A percentile compares a stretch with the other conserved stretches of the same genome.
Evolutionary conservation across 768 basidiomycete species (phyloP).

Genomic region (Lepiota brunneoincarnata): DNA sequence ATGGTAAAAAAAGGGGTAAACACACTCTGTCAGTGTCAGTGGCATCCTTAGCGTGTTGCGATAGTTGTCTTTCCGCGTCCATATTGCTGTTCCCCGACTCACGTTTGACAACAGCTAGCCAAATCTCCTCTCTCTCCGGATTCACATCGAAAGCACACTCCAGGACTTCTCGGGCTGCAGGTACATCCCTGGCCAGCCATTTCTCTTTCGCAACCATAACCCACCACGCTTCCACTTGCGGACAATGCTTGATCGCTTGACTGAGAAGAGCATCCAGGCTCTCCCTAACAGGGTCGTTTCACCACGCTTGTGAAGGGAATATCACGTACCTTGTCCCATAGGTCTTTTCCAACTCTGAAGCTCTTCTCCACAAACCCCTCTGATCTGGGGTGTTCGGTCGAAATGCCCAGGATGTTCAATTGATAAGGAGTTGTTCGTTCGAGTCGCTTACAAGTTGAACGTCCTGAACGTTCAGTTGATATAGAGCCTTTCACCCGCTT

Average conservation of each 20-base stretch:
- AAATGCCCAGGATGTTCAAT: too few relatives aligned
- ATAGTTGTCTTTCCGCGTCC: conserved; percentile 79
- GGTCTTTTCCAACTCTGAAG: conserved; percentile 89
- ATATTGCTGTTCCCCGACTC: conserved; percentile 95
- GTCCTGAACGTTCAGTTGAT: too few relatives aligned
- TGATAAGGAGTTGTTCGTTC: too few relatives aligned
- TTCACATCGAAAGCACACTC: conserved; percentile 91
- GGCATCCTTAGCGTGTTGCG: conserved; percentile 85
- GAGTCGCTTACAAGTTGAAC: too few relatives aligned
- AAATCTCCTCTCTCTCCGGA: conserved; percentile 95
- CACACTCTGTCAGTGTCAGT: conserved; percentile 89
- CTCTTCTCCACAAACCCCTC: conserved; percentile 82
- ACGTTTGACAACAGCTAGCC: conserved; percentile 95
- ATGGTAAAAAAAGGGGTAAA: conserved; percentile 3
- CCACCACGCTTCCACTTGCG: conserved; percentile 96
- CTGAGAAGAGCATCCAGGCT: conserved; percentile 78
- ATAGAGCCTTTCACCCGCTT: too few relatives aligned
- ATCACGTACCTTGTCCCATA: conserved; percentile 71
- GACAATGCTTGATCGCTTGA: conserved; percentile 86
- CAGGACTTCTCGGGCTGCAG: conserved; percentile 86
- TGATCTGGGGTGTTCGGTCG: too few relatives aligned
- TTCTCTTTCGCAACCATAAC: conserved; percentile 98
- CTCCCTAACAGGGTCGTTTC: conserved; percentile 41
- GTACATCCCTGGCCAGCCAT: conserved; percentile 87
- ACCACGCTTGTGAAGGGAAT: not conserved